These are phyloP conservation scores for Canna indica DNA, from an alignment of 176 grass and related monocot genomes.

Conservation along the genomic window DNA sequence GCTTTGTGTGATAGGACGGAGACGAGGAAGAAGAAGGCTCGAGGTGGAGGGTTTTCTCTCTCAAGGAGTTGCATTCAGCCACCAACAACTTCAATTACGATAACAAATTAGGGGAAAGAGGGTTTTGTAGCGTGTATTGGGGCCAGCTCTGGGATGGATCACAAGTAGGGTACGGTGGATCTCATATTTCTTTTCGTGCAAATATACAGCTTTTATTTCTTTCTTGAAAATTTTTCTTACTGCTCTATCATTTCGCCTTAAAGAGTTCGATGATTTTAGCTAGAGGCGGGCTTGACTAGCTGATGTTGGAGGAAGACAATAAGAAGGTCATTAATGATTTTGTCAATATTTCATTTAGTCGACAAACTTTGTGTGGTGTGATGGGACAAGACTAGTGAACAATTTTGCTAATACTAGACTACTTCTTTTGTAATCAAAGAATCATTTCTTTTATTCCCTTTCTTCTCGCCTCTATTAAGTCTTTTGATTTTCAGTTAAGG, in stretches of 20 bases:
- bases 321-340: background rate
- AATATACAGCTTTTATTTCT: background rate
- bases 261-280: background rate
- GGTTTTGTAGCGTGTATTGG: constrained; percentile 92
- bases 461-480: background rate
- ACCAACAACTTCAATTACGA: constrained; percentile 97
- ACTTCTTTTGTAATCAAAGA: background rate
- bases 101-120: constrained; percentile 86
- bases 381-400: background rate
- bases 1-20: constrained; percentile 28
- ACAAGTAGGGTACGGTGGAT: constrained; percentile 34
- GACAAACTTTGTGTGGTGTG: background rate
- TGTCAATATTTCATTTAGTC: background rate
- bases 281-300: background rate
- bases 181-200: background rate
- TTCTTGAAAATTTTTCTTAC: background rate
- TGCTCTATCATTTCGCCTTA: background rate
- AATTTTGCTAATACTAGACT: background rate
- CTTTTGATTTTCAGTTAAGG: background rate
- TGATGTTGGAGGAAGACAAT: background rate
- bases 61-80: constrained; percentile 72
- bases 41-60: constrained; percentile 59
- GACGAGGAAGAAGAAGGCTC: constrained; percentile 50
- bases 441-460: background rate
- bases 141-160: constrained; percentile 92